These are phyloP conservation scores for Saccharomyces hybrid DNA, from an alignment of 1,139 yeast species.

Conservation along the genomic window DNA sequence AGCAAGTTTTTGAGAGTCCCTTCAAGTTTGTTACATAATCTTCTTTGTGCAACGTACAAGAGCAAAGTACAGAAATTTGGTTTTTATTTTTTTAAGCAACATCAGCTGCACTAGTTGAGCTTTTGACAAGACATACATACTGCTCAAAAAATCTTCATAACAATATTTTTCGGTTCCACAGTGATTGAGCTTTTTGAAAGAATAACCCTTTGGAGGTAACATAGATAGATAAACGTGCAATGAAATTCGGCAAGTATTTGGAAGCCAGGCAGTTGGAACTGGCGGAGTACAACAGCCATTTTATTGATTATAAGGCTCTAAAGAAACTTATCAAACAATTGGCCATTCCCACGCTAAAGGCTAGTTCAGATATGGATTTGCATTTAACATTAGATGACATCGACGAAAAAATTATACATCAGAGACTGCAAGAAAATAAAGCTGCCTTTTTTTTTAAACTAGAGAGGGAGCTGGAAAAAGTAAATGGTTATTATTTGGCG, in stretches of 20 bases:
- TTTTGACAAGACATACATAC: neutral
- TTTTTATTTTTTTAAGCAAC: neutral
- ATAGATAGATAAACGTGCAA: constrained; percentile 4
- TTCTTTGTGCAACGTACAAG: neutral
- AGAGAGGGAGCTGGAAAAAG: constrained; percentile 92
- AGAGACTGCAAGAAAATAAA: constrained; percentile 76
- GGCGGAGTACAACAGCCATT: constrained; percentile 90
- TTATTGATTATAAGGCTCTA: constrained; percentile 88
- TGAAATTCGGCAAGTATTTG: constrained; percentile 92
- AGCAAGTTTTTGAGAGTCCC: neutral
- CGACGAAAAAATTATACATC: constrained; percentile 35
- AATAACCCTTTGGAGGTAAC: neutral
- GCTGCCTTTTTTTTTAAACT: constrained; percentile 88
- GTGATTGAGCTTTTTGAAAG: neutral
- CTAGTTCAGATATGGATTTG: constrained; percentile 1
- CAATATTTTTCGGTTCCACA: neutral
- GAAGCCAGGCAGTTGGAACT: constrained; percentile 91
- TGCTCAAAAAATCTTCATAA: neutral
- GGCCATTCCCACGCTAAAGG: constrained; percentile 4
- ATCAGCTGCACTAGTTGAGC: neutral
- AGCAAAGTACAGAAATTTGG: neutral
- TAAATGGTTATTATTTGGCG: constrained; percentile 79
- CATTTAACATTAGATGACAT: constrained; percentile 21
- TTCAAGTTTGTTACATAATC: neutral
- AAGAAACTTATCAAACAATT: constrained; percentile 65